Conservation (phyloP, 805 yeast genomes). For the Scheffersomyces coipomensis region DNA sequence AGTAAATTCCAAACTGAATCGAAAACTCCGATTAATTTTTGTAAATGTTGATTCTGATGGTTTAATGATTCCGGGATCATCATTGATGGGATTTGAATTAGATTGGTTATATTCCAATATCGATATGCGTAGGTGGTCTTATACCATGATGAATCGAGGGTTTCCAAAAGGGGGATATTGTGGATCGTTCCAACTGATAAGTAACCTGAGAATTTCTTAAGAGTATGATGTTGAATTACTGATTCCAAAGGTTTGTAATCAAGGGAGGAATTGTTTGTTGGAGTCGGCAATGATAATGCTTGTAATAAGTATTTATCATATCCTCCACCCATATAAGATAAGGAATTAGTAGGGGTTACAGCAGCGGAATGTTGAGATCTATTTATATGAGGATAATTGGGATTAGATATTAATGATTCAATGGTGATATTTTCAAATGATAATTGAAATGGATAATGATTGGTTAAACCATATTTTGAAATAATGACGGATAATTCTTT, state of each 20-base stretch:
- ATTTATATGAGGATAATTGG: background rate
- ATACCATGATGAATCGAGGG: constrained; percentile 4
- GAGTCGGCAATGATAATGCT: constrained; percentile 8
- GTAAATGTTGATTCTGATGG: background rate
- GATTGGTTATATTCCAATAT: constrained; percentile 8
- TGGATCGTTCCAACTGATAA: constrained; percentile 13
- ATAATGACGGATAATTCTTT: constrained; percentile 1
- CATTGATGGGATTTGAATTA: constrained; percentile 21
- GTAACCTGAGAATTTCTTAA: constrained; percentile 15
- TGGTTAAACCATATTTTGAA: background rate
- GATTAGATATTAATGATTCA: background rate
- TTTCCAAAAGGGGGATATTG: constrained; percentile 10
- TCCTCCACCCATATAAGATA: constrained; percentile 28
- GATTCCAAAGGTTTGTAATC: constrained; percentile 12
- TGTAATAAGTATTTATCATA: constrained; percentile 20
- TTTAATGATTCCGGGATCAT: constrained; percentile 17
- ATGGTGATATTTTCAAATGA: constrained; percentile 3
- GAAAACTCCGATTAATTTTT: constrained; percentile 11
- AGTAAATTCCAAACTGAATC: constrained; percentile 21
- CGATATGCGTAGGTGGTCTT: constrained; percentile 5
- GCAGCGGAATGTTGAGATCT: constrained; percentile 10
- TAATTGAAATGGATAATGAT: constrained; percentile 2
- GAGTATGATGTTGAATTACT: constrained; percentile 14
- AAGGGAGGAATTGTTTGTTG: background rate
- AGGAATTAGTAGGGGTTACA: constrained; percentile 22